Conservation (phyloP, 345 rosid species). For the Syzygium aromaticum region DNA sequence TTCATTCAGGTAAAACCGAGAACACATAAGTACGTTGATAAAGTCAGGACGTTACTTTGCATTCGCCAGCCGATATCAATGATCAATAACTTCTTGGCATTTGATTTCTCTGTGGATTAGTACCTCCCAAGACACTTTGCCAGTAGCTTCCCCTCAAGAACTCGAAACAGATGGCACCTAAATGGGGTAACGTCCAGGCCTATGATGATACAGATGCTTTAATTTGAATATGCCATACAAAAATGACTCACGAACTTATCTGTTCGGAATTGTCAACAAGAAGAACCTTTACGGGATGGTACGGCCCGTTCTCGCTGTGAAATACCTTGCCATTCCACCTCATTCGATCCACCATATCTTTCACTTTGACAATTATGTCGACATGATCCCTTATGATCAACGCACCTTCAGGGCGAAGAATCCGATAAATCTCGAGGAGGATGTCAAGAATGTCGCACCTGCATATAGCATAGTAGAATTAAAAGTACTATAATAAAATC, state of each 20-base stretch:
- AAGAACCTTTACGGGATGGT: conserved; percentile 36
- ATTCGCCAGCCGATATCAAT: neutral
- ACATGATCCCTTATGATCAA: conserved; percentile 46
- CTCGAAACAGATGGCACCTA: neutral
- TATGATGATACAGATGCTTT: neutral
- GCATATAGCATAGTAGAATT: neutral
- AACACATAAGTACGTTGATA: neutral
- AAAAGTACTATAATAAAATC: neutral
- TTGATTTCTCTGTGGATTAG: neutral
- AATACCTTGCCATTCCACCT: conserved; percentile 40
- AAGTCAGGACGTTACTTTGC: neutral
- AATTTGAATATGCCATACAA: neutral
- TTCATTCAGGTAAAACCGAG: neutral
- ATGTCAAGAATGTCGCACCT: conserved; percentile 53
- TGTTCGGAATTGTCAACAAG: conserved; percentile 16
- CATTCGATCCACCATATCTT: conserved; percentile 27
- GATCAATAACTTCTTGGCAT: neutral
- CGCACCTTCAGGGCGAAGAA: conserved; percentile 49
- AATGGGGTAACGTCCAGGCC: neutral
- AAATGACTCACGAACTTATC: neutral
- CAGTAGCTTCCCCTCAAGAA: neutral
- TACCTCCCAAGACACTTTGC: neutral
- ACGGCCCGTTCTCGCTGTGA: conserved; percentile 26
- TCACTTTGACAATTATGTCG: conserved; percentile 36
- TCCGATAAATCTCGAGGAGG: conserved; percentile 54